phyloP scores from a whole-genome alignment of 1,284 basidiomycete genomes.

The Cutaneotrichosporon sp. region DNA sequence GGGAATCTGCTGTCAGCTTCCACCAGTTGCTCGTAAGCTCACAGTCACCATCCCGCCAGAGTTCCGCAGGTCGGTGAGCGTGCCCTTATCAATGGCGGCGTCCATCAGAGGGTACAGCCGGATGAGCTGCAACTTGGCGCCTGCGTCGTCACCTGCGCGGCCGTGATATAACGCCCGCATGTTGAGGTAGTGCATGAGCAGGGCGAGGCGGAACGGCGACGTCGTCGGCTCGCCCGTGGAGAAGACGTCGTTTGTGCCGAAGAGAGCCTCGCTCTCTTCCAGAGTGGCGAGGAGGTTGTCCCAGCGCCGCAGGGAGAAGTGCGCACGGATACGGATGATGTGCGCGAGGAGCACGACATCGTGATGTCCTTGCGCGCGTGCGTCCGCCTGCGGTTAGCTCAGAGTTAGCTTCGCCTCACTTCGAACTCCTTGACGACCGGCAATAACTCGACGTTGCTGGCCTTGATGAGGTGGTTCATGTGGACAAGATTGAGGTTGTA shows the following conservation, averaged over 20 bases:
- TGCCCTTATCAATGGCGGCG: constrained; percentile 24
- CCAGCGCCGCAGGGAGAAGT: constrained; percentile 42
- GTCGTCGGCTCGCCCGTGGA: background rate
- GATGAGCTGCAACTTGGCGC: constrained; percentile 29
- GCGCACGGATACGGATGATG: constrained; percentile 29
- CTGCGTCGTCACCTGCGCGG: constrained; percentile 34
- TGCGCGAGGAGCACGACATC: constrained; percentile 31
- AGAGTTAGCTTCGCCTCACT: constrained; percentile 23
- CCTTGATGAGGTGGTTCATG: constrained; percentile 28
- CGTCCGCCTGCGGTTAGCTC: constrained; percentile 12
- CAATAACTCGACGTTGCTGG: constrained; percentile 28
- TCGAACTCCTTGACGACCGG: constrained; percentile 27
- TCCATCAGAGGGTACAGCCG: constrained; percentile 40
- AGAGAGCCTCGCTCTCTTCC: constrained; percentile 17
- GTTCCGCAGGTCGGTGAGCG: constrained; percentile 21
- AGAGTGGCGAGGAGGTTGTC: constrained; percentile 30
- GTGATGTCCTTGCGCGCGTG: constrained; percentile 25
- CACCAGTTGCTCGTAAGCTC: constrained; percentile 3
- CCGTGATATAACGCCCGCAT: constrained; percentile 37
- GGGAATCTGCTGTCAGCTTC: constrained; percentile 14
- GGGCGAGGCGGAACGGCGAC: background rate
- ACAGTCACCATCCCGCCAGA: constrained; percentile 36
- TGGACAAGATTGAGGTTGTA: constrained; percentile 36
- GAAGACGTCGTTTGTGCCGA: constrained; percentile 8
- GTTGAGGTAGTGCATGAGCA: constrained; percentile 33